These are phyloP conservation scores for Dipodascus albidus DNA, from an alignment of 805 yeast genomes.

Conservation along the genomic window DNA sequence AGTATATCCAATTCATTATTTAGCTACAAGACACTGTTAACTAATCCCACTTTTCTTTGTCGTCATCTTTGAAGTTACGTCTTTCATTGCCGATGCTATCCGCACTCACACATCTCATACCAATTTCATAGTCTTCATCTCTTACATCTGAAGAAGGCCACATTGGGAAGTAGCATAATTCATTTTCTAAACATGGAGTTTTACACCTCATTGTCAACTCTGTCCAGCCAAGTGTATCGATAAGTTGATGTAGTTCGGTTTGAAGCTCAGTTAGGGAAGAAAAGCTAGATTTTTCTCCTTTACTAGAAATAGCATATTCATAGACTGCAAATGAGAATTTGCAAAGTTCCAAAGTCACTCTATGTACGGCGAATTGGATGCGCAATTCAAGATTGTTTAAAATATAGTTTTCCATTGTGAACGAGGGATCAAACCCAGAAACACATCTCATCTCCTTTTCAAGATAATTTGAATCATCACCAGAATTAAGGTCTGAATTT, in stretches of 20 bases:
- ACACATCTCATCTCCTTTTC: too few relatives aligned
- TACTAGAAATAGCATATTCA: not conserved
- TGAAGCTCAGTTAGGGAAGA: not conserved
- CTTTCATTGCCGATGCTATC: conserved; percentile 4
- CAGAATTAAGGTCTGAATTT: too few relatives aligned
- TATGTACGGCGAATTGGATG: not conserved
- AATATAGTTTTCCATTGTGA: not conserved
- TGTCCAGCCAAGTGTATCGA: not conserved
- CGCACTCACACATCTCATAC: conserved; percentile 8
- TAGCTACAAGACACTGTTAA: too few relatives aligned
- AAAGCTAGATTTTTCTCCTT: not conserved
- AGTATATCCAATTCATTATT: too few relatives aligned
- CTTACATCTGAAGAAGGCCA: conserved; percentile 5
- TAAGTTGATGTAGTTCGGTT: not conserved
- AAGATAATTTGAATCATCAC: too few relatives aligned
- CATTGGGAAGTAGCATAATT: not conserved
- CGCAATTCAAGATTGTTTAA: not conserved
- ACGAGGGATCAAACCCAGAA: not conserved
- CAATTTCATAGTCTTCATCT: conserved; percentile 5
- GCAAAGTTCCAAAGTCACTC: not conserved
- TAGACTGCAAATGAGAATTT: not conserved
- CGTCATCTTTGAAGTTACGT: conserved; percentile 3
- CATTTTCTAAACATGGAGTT: not conserved
- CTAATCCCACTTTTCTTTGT: not conserved
- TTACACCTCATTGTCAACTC: not conserved